Conservation (phyloP, 805 yeast genomes). For the Metschnikowia lachancei region DNA sequence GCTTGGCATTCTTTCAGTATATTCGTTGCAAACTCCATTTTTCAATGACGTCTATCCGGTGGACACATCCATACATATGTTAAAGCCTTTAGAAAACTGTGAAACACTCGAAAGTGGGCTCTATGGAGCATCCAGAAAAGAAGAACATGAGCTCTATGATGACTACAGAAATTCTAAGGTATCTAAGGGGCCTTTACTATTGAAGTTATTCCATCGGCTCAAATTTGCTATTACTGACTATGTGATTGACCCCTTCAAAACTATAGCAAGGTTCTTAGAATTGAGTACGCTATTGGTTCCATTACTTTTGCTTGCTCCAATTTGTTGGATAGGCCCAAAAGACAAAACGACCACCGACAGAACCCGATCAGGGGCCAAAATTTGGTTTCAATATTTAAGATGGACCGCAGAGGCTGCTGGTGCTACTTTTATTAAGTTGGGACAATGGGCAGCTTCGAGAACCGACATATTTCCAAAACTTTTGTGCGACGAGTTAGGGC, state of each 20-base stretch:
- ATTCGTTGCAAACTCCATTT: conserved; percentile 3
- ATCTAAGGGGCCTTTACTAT: conserved; percentile 21
- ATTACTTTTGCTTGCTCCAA: conserved; percentile 61
- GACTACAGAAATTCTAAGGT: conserved; percentile 30
- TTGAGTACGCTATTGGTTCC: conserved; percentile 69
- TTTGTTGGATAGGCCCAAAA: conserved; percentile 53
- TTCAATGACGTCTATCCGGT: conserved; percentile 12
- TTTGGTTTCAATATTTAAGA: conserved; percentile 71
- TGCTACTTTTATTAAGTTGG: conserved; percentile 85
- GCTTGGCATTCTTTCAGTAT: conserved; percentile 10
- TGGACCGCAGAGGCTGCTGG: conserved; percentile 80
- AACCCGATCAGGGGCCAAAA: conserved; percentile 56
- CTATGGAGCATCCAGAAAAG: conserved; percentile 57
- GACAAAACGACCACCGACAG: conserved; percentile 28
- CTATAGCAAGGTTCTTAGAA: conserved; percentile 67
- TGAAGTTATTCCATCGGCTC: conserved; percentile 37
- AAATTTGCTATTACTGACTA: conserved; percentile 50
- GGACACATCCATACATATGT: conserved; percentile 30
- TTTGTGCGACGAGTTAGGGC: conserved; percentile 72
- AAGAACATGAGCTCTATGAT: conserved; percentile 40
- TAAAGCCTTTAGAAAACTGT: conserved; percentile 45
- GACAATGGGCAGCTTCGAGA: conserved; percentile 99
- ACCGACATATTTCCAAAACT: conserved; percentile 85
- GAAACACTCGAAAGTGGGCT: conserved; percentile 72
- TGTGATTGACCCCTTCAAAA: conserved; percentile 65